Conservation (phyloP, 2,329 filamentous ascomycete species). For the Nigrospora sphaerica region DNA sequence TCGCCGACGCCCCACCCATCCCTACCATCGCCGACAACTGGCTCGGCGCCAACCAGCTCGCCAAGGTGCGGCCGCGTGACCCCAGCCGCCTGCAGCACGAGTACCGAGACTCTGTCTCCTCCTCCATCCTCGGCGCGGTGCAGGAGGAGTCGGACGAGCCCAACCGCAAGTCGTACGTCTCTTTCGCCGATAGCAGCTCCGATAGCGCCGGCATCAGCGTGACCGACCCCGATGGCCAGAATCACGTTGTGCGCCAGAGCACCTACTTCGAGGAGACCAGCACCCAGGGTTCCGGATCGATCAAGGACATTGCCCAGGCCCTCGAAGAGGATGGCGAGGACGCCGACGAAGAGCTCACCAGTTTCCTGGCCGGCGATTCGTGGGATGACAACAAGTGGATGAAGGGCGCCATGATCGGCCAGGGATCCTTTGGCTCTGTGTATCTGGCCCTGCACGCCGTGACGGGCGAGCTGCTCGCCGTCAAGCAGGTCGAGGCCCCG, state of each 20-base stretch:
- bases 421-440: slow-evolving; percentile 93
- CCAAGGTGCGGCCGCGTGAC: slow-evolving; percentile 40
- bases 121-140: slow-evolving; percentile 80
- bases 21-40: slow-evolving; percentile 93
- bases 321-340: slow-evolving; percentile 89
- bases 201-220: slow-evolving; percentile 65
- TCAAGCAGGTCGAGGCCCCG: slow-evolving; percentile 95
- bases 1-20: slow-evolving; percentile 89
- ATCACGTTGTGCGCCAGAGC: slow-evolving; percentile 60
- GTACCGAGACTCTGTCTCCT: slow-evolving; percentile 83
- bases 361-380: slow-evolving; percentile 85
- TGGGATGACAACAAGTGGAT: slow-evolving; percentile 99
- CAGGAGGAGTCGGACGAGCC: slow-evolving; percentile 80
- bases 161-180: slow-evolving; percentile 94
- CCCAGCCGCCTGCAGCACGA: slow-evolving; percentile 43
- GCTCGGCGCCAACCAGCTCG: slow-evolving; percentile 58
- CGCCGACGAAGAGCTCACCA: slow-evolving; percentile 78
- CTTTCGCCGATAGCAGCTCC: slow-evolving; percentile 67
- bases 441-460: slow-evolving; percentile 93
- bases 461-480: slow-evolving; percentile 93
- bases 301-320: slow-evolving; percentile 79
- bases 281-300: slow-evolving; percentile 63
- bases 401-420: slow-evolving; percentile 95
- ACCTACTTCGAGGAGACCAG: slow-evolving; percentile 82
- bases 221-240: slow-evolving; percentile 61